Evolutionary conservation across 768 basidiomycete species (phyloP).

Genomic region (Amylocystis lapponica): DNA sequence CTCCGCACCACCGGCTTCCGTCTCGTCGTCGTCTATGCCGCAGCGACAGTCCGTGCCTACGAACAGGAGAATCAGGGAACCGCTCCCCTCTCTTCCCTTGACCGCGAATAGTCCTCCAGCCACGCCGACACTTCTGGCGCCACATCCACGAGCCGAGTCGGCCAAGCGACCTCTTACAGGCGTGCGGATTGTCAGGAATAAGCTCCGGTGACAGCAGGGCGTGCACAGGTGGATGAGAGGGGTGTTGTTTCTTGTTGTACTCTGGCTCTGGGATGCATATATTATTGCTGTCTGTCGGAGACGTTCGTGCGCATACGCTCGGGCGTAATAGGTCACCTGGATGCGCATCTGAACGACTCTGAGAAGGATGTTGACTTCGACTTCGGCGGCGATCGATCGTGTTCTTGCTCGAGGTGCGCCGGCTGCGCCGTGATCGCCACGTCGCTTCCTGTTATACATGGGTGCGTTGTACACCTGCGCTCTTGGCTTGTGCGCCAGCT

Average conservation of each 20-base stretch:
- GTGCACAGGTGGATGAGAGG: neutral
- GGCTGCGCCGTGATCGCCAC: too few species aligned
- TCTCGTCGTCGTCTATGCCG: neutral
- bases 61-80: neutral
- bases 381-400: neutral
- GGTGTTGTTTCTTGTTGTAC: neutral
- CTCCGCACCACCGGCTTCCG: conserved; percentile 4
- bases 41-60: too few species aligned
- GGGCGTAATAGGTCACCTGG: neutral
- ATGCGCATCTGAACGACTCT: neutral
- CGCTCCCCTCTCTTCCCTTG: conserved; percentile 11
- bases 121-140: too few species aligned
- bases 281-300: neutral
- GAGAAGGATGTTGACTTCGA: neutral
- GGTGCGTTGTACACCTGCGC: neutral
- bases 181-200: conserved; percentile 13
- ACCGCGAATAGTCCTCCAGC: too few species aligned
- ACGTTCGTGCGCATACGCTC: neutral
- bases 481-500: neutral
- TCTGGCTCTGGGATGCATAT: neutral
- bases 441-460: too few species aligned
- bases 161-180: conserved; percentile 8
- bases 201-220: too few species aligned
- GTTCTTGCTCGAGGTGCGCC: too few species aligned
- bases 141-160: too few species aligned